Conservation (phyloP, 1,284 basidiomycete genomes). For the Leccinum fallax region DNA sequence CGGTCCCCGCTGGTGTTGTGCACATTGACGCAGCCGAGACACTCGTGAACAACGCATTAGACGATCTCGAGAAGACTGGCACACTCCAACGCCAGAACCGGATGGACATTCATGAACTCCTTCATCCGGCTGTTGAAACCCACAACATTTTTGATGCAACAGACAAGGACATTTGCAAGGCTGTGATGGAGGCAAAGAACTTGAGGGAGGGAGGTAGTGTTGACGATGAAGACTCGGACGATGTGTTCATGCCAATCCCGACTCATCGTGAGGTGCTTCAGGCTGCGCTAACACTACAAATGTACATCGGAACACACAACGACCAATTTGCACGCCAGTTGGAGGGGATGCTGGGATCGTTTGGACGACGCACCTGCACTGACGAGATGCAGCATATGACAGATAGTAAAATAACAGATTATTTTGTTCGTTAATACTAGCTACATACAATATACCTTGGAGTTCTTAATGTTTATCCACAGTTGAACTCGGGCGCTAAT, state of each 20-base stretch:
- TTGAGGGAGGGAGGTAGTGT: neutral
- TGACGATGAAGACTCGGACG: neutral
- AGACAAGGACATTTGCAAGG: neutral
- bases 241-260: neutral
- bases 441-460: neutral
- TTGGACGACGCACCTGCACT: neutral
- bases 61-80: neutral
- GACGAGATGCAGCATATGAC: neutral
- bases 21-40: neutral
- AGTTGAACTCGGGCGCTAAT: neutral
- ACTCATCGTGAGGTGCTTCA: neutral
- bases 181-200: neutral
- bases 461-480: neutral
- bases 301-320: neutral
- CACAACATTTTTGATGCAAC: neutral
- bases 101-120: neutral
- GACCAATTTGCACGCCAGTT: neutral
- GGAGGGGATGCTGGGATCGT: neutral
- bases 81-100: neutral
- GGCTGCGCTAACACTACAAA: neutral
- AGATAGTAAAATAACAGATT: neutral
- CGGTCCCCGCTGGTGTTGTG: no score
- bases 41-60: neutral
- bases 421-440: neutral
- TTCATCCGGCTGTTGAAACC: neutral